phyloP scores from a whole-genome alignment of 768 basidiomycete species.

The Russula foetens region DNA sequence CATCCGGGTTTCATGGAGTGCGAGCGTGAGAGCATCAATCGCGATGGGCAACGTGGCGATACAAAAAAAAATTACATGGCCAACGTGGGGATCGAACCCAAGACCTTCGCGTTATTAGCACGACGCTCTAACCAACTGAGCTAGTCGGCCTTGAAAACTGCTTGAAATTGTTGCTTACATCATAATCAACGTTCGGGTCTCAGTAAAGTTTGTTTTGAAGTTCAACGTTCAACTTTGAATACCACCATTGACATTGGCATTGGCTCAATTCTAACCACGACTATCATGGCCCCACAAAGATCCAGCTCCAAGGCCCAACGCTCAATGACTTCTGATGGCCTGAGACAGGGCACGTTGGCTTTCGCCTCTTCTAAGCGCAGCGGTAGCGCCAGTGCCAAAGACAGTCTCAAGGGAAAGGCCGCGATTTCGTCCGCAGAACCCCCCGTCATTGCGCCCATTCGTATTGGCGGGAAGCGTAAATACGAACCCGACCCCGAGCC shows the following conservation, averaged over 20 bases:
- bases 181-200: not conserved
- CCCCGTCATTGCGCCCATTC: not conserved
- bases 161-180: not conserved
- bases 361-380: constrained; percentile 20
- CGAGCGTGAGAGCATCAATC: too few species aligned
- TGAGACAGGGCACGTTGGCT: constrained; percentile 16
- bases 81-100: constrained; percentile 27
- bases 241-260: too few species aligned
- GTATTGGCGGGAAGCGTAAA: constrained; percentile 13
- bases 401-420: constrained; percentile 13
- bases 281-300: constrained; percentile 12
- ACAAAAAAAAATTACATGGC: constrained; percentile 13
- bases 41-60: too few species aligned
- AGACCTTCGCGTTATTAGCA: constrained; percentile 51
- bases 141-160: constrained; percentile 55
- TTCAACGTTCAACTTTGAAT: not conserved
- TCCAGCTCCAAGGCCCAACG: constrained; percentile 3
- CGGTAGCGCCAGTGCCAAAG: constrained; percentile 11
- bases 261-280: not conserved
- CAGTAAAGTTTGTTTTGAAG: not conserved
- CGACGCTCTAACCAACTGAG: constrained; percentile 93
- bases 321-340: not conserved
- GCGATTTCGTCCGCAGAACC: not conserved
- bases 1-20: too few species aligned
- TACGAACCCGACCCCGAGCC: constrained; percentile 8